A percentile compares a stretch with the other conserved stretches of the same genome.
These are phyloP conservation scores for Cyathus striatus DNA, from an alignment of 768 basidiomycete species.

Conservation along the genomic window DNA sequence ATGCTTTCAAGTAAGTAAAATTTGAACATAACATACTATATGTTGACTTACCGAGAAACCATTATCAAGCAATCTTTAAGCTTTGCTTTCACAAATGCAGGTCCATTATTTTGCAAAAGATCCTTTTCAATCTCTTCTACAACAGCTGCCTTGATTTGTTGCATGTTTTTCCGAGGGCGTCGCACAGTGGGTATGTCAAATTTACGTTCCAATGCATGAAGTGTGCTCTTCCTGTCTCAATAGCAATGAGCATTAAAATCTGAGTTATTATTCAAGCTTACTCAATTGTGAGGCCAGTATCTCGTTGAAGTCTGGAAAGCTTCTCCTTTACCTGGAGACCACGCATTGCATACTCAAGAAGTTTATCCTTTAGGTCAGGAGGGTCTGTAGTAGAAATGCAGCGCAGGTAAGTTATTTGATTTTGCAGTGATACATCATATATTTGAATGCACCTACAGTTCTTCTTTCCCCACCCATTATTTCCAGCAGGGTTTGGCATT, in stretches of 20 bases:
- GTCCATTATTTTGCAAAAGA: constrained; percentile 8
- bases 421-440: too few relatives aligned
- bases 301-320: background rate
- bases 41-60: constrained; percentile 4
- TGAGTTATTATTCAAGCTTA: background rate
- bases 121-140: constrained; percentile 11
- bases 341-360: background rate
- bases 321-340: background rate
- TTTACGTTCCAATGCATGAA: background rate
- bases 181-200: constrained; percentile 3
- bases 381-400: too few relatives aligned
- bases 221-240: background rate
- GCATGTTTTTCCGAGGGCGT: background rate
- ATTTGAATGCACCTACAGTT: too few relatives aligned
- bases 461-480: constrained; percentile 5
- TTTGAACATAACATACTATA: background rate
- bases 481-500: constrained; percentile 4
- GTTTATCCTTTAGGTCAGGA: too few relatives aligned
- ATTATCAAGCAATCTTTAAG: constrained; percentile 4
- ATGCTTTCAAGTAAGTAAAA: background rate
- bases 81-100: constrained; percentile 7
- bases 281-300: background rate
- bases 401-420: too few relatives aligned
- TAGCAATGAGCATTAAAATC: background rate
- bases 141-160: constrained; percentile 3